A percentile compares a stretch with the other conserved stretches of the same genome.
Evolutionary conservation across 371 early-diverging fungal genomes (phyloP).

Genomic region (Phascolomyces articulosus): DNA sequence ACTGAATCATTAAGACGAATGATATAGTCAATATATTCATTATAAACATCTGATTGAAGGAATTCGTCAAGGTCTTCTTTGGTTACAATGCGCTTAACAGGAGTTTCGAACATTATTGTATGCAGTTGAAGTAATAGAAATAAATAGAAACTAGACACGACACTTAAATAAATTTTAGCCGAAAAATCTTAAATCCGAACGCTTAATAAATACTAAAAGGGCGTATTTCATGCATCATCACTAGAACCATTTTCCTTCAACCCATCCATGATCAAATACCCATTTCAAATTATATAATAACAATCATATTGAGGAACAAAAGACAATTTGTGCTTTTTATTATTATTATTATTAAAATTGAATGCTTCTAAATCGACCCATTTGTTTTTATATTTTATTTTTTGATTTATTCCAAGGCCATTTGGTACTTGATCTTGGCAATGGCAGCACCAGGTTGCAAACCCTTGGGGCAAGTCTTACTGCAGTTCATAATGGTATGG

Average conservation of each 20-base stretch:
- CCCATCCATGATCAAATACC: neutral
- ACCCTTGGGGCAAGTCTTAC: constrained; percentile 96
- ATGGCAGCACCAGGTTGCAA: constrained; percentile 95
- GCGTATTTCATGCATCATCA: neutral
- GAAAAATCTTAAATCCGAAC: too few species aligned
- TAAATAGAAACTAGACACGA: too few species aligned
- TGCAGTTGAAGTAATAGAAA: too few species aligned
- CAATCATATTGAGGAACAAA: neutral
- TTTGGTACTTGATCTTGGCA: constrained; percentile 92
- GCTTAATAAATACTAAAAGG: too few species aligned
- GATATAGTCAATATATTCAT: constrained; percentile 70
- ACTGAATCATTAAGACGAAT: constrained; percentile 72
- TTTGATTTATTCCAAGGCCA: constrained; percentile 78
- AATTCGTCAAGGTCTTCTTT: constrained; percentile 86
- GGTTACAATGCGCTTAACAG: constrained; percentile 78
- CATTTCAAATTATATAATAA: neutral
- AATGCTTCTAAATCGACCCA: neutral
- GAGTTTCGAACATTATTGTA: constrained; percentile 41
- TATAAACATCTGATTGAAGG: constrained; percentile 66
- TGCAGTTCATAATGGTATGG: constrained; percentile 99
- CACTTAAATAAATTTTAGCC: too few species aligned
- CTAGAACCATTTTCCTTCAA: neutral
- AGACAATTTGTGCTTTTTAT: neutral
- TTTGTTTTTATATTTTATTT: too few species aligned
- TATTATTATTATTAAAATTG: neutral